phyloP scores from a whole-genome alignment of 176 grass and related monocot genomes.

The barley (Hordeum vulgare) region DNA sequence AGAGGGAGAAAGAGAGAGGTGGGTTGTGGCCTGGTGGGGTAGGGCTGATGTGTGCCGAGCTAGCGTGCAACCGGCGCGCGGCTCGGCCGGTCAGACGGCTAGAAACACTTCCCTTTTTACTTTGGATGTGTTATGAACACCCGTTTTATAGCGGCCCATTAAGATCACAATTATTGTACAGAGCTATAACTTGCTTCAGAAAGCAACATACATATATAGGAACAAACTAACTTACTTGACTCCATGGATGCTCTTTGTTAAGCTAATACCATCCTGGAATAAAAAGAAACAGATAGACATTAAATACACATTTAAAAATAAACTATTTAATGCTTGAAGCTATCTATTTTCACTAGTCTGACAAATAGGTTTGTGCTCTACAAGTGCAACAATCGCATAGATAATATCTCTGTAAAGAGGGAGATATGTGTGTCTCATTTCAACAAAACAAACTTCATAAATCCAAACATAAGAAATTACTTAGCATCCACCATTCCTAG shows the following conservation, averaged over 20 bases:
- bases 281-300: conserved; percentile 29
- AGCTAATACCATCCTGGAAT: conserved; percentile 83
- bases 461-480: conserved; percentile 2
- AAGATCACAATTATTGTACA: too few relatives aligned
- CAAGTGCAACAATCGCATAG: neutral
- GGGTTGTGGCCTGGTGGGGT: too few relatives aligned
- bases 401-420: neutral
- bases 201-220: neutral
- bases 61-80: too few relatives aligned
- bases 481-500: neutral
- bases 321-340: conserved; percentile 2
- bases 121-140: too few relatives aligned
- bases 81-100: too few relatives aligned
- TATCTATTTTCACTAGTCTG: neutral
- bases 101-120: too few relatives aligned
- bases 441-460: neutral
- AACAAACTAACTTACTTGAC: conserved; percentile 58
- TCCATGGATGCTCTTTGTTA: conserved; percentile 57
- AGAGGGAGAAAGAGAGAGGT: too few relatives aligned
- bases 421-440: neutral
- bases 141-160: too few relatives aligned
- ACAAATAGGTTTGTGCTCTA: conserved; percentile 3
- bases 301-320: neutral
- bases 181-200: neutral
- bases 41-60: too few relatives aligned